phyloP scores from a whole-genome alignment of 768 basidiomycete genomes.

The Hericium coralloides region DNA sequence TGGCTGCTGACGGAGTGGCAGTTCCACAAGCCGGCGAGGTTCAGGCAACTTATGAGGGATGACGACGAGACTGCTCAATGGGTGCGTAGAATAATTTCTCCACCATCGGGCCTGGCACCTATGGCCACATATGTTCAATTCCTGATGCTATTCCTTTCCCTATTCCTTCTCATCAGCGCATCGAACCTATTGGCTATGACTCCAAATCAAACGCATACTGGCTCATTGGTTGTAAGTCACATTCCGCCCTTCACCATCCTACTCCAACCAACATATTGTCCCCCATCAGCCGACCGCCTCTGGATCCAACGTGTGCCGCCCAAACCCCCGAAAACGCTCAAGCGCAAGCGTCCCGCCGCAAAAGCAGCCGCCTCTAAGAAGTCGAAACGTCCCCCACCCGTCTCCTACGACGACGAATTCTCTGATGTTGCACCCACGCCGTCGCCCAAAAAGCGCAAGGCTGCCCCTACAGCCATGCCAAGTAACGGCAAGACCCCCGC shows the following conservation, averaged over 20 bases:
- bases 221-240: conserved; percentile 65
- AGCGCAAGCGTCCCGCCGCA: conserved; percentile 30
- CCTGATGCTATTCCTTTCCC: background rate
- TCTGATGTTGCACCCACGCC: conserved; percentile 12
- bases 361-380: conserved; percentile 22
- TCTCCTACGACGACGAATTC: conserved; percentile 12
- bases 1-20: conserved; percentile 78
- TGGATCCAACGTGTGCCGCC: conserved; percentile 77
- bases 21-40: conserved; percentile 65
- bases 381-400: conserved; percentile 9
- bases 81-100: conserved; percentile 36
- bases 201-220: conserved; percentile 73
- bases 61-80: conserved; percentile 74
- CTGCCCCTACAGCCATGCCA: background rate
- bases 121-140: background rate
- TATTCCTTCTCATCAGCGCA: conserved; percentile 40
- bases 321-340: conserved; percentile 31
- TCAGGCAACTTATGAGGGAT: conserved; percentile 65
- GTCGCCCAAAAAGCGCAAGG: conserved; percentile 17
- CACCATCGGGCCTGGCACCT: background rate
- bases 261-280: background rate
- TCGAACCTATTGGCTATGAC: conserved; percentile 82
- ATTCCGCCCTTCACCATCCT: background rate
- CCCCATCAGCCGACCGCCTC: conserved; percentile 58
- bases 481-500: conserved; percentile 1